Conservation (phyloP, 768 basidiomycete genomes). For the Podaxis carcinomalis region DNA sequence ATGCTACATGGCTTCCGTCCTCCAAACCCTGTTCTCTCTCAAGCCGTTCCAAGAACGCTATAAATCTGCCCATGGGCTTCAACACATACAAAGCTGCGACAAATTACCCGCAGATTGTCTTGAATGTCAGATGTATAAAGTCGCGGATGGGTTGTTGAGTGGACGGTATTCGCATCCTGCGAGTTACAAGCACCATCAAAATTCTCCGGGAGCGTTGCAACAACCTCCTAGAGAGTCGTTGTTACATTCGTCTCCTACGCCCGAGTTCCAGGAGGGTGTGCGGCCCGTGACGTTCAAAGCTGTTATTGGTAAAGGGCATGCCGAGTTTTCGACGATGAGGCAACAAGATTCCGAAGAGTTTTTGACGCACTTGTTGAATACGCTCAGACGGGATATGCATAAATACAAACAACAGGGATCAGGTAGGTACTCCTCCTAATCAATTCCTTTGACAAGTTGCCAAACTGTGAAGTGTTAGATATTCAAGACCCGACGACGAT, state of each 20-base stretch:
- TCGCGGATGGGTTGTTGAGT: constrained; percentile 89
- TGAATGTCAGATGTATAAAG: constrained; percentile 93
- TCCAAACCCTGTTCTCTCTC: constrained; percentile 84
- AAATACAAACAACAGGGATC: constrained; percentile 37
- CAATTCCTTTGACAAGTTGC: no score
- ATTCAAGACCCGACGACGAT: constrained; percentile 62
- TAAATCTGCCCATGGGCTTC: constrained; percentile 46
- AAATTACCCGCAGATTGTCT: constrained; percentile 76
- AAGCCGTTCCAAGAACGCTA: constrained; percentile 76
- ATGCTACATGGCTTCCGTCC: constrained; percentile 95
- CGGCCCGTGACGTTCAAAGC: constrained; percentile 82
- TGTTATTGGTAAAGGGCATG: constrained; percentile 88
- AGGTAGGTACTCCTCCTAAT: constrained; percentile 15
- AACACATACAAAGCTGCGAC: neutral
- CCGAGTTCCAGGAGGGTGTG: constrained; percentile 81
- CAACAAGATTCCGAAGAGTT: constrained; percentile 99
- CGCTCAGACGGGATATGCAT: constrained; percentile 62
- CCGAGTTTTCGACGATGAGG: constrained; percentile 92
- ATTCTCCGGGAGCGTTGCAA: neutral
- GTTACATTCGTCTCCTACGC: constrained; percentile 30
- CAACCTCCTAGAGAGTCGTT: neutral
- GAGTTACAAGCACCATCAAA: constrained; percentile 13
- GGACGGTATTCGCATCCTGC: constrained; percentile 82
- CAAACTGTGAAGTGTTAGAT: neutral
- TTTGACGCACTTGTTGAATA: constrained; percentile 73